phyloP scores from a whole-genome alignment of 257 asterid species.

The Coffea eugenioides region DNA sequence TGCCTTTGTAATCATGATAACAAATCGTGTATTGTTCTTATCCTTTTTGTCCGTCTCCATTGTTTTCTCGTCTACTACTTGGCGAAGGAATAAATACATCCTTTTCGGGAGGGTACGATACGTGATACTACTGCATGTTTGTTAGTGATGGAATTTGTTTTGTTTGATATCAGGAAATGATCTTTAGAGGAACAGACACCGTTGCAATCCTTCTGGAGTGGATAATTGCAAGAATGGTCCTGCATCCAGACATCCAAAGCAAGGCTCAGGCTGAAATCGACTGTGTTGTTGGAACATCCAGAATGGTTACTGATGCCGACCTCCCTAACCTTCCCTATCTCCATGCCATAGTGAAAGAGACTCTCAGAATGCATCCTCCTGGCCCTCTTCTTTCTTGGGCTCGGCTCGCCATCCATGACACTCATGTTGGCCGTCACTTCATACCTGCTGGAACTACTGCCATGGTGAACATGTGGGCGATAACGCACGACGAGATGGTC shows the following conservation, averaged over 20 bases:
- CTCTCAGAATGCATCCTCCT: conserved; percentile 73
- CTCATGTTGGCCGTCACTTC: conserved; percentile 46
- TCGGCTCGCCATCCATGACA: conserved; percentile 64
- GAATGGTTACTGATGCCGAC: conserved; percentile 45
- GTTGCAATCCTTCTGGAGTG: conserved; percentile 81
- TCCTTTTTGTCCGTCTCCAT: background rate
- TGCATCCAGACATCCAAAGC: conserved; percentile 69
- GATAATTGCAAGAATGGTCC: conserved; percentile 87
- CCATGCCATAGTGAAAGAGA: conserved; percentile 71
- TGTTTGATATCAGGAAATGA: conserved; percentile 58
- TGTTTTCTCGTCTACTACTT: background rate
- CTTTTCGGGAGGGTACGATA: background rate
- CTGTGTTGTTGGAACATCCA: conserved; percentile 25
- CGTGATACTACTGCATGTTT: background rate
- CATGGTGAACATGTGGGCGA: conserved; percentile 94
- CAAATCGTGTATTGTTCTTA: conserved; percentile 6
- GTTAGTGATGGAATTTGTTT: background rate
- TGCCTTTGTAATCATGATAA: conserved; percentile 26
- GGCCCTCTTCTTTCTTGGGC: conserved; percentile 95
- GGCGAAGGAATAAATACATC: background rate
- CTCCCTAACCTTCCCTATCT: conserved; percentile 55
- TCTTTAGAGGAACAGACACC: conserved; percentile 78
- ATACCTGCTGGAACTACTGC: conserved; percentile 77
- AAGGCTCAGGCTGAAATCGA: conserved; percentile 64
- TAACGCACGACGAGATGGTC: conserved; percentile 49